Base-by-base conservation (phyloP, 2,329 filamentous ascomycete species). In the Alternaria viburni region DNA sequence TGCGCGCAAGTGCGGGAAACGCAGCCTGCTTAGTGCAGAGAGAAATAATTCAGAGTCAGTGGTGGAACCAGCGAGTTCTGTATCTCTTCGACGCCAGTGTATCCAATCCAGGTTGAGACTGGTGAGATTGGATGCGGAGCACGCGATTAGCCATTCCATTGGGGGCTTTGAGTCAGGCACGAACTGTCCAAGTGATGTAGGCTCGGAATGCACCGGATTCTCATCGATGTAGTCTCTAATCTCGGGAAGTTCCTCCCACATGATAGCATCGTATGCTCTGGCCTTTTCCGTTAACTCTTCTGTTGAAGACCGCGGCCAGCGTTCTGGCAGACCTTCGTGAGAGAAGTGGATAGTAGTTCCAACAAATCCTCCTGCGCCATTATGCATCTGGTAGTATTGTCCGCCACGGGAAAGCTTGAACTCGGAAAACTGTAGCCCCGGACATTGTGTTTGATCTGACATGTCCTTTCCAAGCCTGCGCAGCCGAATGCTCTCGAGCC, bases 1-100 rank as follows among this genome's bases (percentile, higher is more conserved):
- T n/a, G 81, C 76, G 26, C 80, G 72, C 9, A 85, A 67, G 54
- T 81, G 73, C 7, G 83, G 82, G 59, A 84, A 83, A 2, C 79
- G 77, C 36, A 82, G 70, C 7, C 54, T 56, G 59, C 79, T 77
- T 9, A 83, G 69, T 6, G 62, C 58, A 8, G 67, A 56, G 19
- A 82, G 44, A 12, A 67, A 65, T 3, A 47, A 46, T 13, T 45
- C 41, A 12, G 73, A 71, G 19, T 54, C 49, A 41, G 28, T 64
- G 13, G 21, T 12, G 3, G 50, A 52, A 36, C 63, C 50, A 21
- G 65, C 46, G 15, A 62, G 45, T 19, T 63, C 56, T 19, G 56
- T 23, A 12, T 72, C 73, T 55, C 51, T 46, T 17, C 70, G 65
- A 4, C 74, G 72, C 77, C 76, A 79, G 12, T 78, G 61, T 19